Evolutionary conservation across 179 eudicot genomes (phyloP), one percentile per base, ranked within the genome.

Genomic region (Silene coronaria): DNA sequence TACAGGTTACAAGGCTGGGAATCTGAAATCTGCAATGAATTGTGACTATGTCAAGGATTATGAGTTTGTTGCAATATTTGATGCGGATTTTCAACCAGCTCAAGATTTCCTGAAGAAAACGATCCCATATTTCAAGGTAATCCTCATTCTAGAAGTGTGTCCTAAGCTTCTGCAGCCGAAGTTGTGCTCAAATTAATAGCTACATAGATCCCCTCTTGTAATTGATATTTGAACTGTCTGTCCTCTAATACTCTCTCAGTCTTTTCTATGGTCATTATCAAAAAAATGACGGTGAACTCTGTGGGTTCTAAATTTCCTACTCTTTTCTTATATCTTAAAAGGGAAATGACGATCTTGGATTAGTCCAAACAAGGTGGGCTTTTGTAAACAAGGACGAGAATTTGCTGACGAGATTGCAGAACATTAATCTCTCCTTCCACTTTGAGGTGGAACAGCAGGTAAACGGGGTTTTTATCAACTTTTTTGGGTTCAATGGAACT

Each of bases 361-460:
- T 93, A 85, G 98, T 93, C 58, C 98, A 93, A 87, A 80, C 98
- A 76, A 89, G 98, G 83, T 93, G 98, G 98, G 78, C 89, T n/a
- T 93, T 93, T 79, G 91, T 89, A 62, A 93, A 93, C 86, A 91
- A 83, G 84, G 98, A 93, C 23, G 98, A 91, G 79, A 93, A 93
- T 75, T 81, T 93, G 90, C 95, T 93, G 71, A 93, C 98, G 46
- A 84, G 97, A 79, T 80, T 93, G 87, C 98, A 93, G 80, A 80
- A 93, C 80, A 91, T 93, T 82, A 93, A 93, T 77, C 79, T 93
- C 59, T 80, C 92, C 36, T 93, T 93, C 85, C 98, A 93, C 81
- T 93, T 93, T 84, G 98, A 93, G 90, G 97, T 93, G 72, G 98
- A 93, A 73, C 98, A 93, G 83, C 97, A 91, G 81, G 98, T 93